Conservation (phyloP, 2,329 filamentous ascomycete genomes). For the Phyllosticta citribraziliensis region DNA sequence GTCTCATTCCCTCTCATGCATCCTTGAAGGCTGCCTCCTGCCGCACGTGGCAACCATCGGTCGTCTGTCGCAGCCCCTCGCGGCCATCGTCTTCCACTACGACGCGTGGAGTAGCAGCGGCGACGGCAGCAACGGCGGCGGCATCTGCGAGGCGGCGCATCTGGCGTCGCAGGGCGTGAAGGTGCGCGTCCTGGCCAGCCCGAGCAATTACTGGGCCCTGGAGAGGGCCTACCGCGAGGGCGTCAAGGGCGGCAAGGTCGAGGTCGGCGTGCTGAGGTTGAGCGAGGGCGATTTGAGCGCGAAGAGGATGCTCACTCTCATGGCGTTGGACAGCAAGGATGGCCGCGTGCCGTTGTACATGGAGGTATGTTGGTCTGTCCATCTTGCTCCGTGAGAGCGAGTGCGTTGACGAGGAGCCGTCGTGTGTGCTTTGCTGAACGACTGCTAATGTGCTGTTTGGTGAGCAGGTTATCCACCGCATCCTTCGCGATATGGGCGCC, state of each 20-base stretch:
- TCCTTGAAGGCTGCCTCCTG: conserved; percentile 51
- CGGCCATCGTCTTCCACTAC: conserved; percentile 51
- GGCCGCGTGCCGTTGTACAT: conserved; percentile 46
- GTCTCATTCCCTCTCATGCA: conserved; percentile 48
- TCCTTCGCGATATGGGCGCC: conserved; percentile 48
- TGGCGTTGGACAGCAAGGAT: conserved; percentile 37
- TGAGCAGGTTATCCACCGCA: conserved; percentile 37
- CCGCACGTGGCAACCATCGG: conserved; percentile 29
- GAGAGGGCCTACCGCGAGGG: conserved; percentile 30
- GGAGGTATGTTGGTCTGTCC: conserved; percentile 20
- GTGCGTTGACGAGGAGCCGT: not conserved
- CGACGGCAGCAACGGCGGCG: conserved; percentile 16
- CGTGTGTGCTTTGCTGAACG: not conserved
- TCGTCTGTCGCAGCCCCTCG: conserved; percentile 41
- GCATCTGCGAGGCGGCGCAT: conserved; percentile 49
- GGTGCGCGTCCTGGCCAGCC: conserved; percentile 44
- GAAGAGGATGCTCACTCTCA: conserved; percentile 44
- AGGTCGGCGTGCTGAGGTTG: conserved; percentile 38
- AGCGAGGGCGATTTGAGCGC: conserved; percentile 41
- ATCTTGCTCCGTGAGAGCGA: not conserved
- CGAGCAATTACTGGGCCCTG: conserved; percentile 37
- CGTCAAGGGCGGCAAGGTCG: not conserved
- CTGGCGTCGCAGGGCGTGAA: conserved; percentile 39
- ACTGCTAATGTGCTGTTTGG: not conserved
- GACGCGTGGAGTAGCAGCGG: conserved; percentile 23